Evolutionary conservation across 495 filamentous ascomycete species (phyloP), one percentile per base, ranked within the genome.

Genomic region (Jackrogersella multiformis): DNA sequence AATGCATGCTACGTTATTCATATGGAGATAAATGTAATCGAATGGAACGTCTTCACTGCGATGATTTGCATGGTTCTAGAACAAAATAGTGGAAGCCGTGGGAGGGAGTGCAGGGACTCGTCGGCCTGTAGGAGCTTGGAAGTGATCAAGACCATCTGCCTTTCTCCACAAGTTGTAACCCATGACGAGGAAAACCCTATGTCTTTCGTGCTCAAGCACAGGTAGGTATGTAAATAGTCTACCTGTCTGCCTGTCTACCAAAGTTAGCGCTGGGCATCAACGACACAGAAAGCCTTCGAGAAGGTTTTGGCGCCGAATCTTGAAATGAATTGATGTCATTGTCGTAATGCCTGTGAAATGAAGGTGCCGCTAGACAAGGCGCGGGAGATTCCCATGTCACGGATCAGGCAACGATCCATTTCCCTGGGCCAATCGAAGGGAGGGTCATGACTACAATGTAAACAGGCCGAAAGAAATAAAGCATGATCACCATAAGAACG

Each of bases 291-390:
- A 23, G 34, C 58, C 68, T 71, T 71, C 68, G 51, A 71, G 63
- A 67, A 71, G 28, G 41, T 56, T 48, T 71, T 57, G 44, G 15
- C 53, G 20, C 48, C n/a, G 34, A 30, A 46, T 34, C 56, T 57
- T 20, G 23, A 66, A 70, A 70, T 63, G 45, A 70, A 66, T 62
- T 58, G 68, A 70, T 70, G 68, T 70, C 68, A 70, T 66, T 52
- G 28, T 57, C 39, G 62, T 59, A 70, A 66, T 70, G 68, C 62
- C 58, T 36, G 58, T 28, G 58, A 70, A 70, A 66, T 70, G 68
- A 70, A 70, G 68, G 68, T 62, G 62, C 68, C 56, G 68, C 68
- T 69, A 69, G 61, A 61, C 61, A 64, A 69, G 61, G 61, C 48
- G 66, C 66, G 66, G 66, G 66, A 69, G 66, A 65, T 66, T 66